A percentile compares a stretch with the other conserved stretches of the same genome.
Conservation (phyloP, 805 yeast genomes). For the Kregervanrija fluxuum region DNA sequence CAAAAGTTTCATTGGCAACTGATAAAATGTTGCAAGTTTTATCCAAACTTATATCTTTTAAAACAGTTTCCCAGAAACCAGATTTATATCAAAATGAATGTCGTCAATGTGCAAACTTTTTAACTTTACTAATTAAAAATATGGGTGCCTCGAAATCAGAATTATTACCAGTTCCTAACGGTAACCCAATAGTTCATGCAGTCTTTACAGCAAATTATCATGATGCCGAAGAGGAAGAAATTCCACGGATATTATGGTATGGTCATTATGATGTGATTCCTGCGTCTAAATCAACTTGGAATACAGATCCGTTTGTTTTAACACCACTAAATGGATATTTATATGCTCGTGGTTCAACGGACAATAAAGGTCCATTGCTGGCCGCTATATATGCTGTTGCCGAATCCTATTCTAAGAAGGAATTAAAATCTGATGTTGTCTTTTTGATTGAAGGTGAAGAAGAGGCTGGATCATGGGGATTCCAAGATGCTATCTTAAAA, state of each 20-base stretch:
- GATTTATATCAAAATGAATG: slow-evolving; percentile 68
- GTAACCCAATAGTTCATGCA: slow-evolving; percentile 83
- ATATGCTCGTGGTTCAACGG: slow-evolving; percentile 89
- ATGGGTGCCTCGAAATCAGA: slow-evolving; percentile 66
- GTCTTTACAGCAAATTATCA: slow-evolving; percentile 45
- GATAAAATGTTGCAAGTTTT: slow-evolving; percentile 61
- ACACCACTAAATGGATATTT: slow-evolving; percentile 77
- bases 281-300: slow-evolving; percentile 63
- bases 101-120: slow-evolving; percentile 75
- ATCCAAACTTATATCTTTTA: slow-evolving; percentile 54
- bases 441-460: slow-evolving; percentile 93
- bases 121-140: slow-evolving; percentile 52
- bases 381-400: slow-evolving; percentile 87
- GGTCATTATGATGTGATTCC: slow-evolving; percentile 96
- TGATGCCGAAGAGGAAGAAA: slow-evolving; percentile 1
- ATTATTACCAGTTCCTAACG: slow-evolving; percentile 64
- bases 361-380: slow-evolving; percentile 87
- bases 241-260: slow-evolving; percentile 66
- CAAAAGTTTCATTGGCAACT: slow-evolving; percentile 7
- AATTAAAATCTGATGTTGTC: slow-evolving; percentile 64
- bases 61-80: slow-evolving; percentile 72
- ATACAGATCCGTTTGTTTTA: slow-evolving; percentile 68
- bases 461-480: slow-evolving; percentile 87
- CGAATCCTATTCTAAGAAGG: slow-evolving; percentile 44
- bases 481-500: slow-evolving; percentile 54